Conservation (phyloP, 805 yeast genomes). For the Limtongia smithiae region DNA sequence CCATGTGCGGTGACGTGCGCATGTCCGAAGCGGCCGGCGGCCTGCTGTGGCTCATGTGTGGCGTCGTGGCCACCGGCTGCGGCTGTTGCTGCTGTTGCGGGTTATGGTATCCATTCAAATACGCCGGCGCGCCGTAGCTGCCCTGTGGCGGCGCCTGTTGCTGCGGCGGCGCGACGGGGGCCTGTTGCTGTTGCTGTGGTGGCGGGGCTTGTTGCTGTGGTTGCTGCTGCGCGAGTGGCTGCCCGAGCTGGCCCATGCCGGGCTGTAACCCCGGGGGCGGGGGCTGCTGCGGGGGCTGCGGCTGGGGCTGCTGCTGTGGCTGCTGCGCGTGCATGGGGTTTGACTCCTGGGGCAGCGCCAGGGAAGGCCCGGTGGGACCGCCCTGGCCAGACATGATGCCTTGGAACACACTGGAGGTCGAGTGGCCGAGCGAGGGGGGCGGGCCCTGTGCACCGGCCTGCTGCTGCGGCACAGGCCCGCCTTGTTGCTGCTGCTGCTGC, state of each 20-base stretch:
- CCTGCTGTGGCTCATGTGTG: conserved; percentile 20
- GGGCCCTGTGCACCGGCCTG: conserved; percentile 8
- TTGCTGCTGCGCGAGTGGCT: conserved; percentile 14
- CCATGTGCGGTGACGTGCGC: conserved; percentile 22
- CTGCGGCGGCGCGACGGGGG: no score
- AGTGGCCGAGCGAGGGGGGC: conserved; percentile 34
- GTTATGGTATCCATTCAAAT: conserved; percentile 25
- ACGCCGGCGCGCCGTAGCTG: conserved; percentile 24
- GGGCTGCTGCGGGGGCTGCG: conserved; percentile 33
- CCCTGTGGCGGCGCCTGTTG: no score
- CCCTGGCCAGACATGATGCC: conserved; percentile 37
- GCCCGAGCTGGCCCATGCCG: no score
- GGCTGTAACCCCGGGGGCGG: no score
- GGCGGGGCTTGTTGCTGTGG: conserved; percentile 14
- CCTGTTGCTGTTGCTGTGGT: conserved; percentile 5
- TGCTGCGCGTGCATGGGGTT: conserved; percentile 31
- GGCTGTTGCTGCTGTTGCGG: conserved; percentile 27
- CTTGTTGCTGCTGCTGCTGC: no score
- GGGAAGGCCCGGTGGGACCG: conserved; percentile 30
- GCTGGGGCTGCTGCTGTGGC: conserved; percentile 31
- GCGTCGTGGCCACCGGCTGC: conserved; percentile 22
- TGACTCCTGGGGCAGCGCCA: conserved; percentile 32
- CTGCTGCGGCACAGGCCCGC: conserved; percentile 11
- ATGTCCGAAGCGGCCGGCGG: conserved; percentile 16
- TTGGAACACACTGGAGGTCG: conserved; percentile 35